These are phyloP conservation scores for Pterula multifida DNA, from an alignment of 1,284 basidiomycete genomes.

Conservation along the genomic window DNA sequence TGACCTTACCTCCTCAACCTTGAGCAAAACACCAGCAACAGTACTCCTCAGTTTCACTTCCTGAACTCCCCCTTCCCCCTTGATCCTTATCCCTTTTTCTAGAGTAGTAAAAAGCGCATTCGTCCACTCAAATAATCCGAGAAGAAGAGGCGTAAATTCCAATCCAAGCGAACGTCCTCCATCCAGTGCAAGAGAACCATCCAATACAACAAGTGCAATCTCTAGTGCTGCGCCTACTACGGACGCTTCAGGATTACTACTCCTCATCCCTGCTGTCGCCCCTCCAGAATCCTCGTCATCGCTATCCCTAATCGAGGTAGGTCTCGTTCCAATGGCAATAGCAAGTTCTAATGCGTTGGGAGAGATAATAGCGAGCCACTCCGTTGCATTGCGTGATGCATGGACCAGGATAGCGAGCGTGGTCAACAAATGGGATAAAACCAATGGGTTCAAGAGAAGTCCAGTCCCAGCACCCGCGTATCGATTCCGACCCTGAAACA, in stretches of 20 bases:
- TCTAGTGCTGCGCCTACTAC: constrained; percentile 69
- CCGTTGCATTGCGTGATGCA: constrained; percentile 64
- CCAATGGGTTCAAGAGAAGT: constrained; percentile 65
- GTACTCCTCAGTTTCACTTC: constrained; percentile 50
- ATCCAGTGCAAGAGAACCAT: constrained; percentile 67
- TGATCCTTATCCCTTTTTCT: constrained; percentile 50
- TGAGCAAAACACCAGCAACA: constrained; percentile 72
- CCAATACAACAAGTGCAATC: constrained; percentile 65
- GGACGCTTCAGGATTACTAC: constrained; percentile 42
- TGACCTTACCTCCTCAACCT: constrained; percentile 65
- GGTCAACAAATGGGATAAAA: constrained; percentile 64
- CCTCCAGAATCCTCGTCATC: constrained; percentile 28
- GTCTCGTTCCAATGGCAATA: constrained; percentile 61
- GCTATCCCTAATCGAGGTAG: constrained; percentile 35
- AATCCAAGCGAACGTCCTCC: constrained; percentile 64
- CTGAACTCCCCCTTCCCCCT: constrained; percentile 55
- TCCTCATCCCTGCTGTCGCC: constrained; percentile 11
- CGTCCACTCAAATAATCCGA: constrained; percentile 76
- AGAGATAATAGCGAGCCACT: constrained; percentile 71
- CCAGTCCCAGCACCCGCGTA: constrained; percentile 71
- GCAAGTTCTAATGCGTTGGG: constrained; percentile 78
- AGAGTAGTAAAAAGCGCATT: constrained; percentile 51
- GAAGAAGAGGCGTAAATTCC: constrained; percentile 60
- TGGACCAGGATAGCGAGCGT: constrained; percentile 77
- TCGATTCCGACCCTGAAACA: constrained; percentile 30